These are phyloP conservation scores for Kurtzmaniella natalensis DNA, from an alignment of 1,139 yeast species.

Conservation along the genomic window DNA sequence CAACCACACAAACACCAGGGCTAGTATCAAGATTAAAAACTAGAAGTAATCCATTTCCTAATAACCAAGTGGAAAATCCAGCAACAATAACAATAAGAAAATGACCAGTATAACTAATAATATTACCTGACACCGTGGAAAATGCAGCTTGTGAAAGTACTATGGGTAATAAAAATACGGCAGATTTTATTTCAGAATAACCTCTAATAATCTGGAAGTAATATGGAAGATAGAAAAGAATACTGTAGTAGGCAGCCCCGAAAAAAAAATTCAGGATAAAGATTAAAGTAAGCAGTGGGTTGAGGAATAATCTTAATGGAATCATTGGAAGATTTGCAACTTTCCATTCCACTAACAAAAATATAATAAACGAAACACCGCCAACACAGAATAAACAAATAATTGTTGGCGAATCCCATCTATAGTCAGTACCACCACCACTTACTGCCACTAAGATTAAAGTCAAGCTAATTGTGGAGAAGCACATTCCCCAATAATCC, in stretches of 20 bases:
- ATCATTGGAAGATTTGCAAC: constrained; percentile 51
- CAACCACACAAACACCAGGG: constrained; percentile 30
- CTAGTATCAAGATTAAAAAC: constrained; percentile 27
- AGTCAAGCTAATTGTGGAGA: constrained; percentile 41
- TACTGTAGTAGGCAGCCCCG: constrained; percentile 45
- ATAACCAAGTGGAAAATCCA: constrained; percentile 43
- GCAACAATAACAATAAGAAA: constrained; percentile 36
- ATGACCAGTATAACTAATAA: constrained; percentile 39
- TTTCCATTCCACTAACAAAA: constrained; percentile 47
- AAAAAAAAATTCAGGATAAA: constrained; percentile 43
- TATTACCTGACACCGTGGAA: constrained; percentile 40
- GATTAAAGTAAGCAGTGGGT: constrained; percentile 35
- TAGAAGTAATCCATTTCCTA: constrained; percentile 35
- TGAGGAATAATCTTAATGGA: constrained; percentile 46
- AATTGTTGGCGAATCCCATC: constrained; percentile 47
- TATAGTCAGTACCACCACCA: constrained; percentile 53
- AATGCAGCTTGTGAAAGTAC: constrained; percentile 36
- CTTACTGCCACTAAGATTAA: constrained; percentile 46
- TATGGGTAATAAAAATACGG: constrained; percentile 39
- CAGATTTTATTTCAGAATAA: constrained; percentile 29
- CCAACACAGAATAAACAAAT: constrained; percentile 48
- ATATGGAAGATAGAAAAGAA: constrained; percentile 44
- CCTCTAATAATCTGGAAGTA: constrained; percentile 50
- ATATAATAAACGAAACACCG: constrained; percentile 33
- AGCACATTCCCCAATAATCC: constrained; percentile 46